Evolutionary conservation across 2,329 filamentous ascomycete genomes (phyloP).

Genomic region (Apiospora rasikravindrae): DNA sequence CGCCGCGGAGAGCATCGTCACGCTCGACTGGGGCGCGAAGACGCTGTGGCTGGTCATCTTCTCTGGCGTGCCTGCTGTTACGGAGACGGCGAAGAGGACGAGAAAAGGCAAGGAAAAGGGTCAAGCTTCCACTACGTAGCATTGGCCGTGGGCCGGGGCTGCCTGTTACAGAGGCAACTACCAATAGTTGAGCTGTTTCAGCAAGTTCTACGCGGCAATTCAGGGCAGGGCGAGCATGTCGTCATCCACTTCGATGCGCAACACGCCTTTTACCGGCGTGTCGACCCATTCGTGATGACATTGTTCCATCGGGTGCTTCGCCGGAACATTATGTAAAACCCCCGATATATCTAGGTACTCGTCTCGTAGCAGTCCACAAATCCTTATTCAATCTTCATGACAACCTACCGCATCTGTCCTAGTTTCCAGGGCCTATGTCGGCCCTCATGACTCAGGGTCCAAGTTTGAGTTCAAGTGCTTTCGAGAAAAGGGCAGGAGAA

Average conservation of each 20-base stretch:
- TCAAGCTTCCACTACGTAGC: background rate
- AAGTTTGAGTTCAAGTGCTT: background rate
- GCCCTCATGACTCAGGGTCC: background rate
- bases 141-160: background rate
- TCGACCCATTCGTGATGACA: constrained; percentile 1
- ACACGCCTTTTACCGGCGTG: background rate
- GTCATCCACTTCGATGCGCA: background rate
- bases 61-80: background rate
- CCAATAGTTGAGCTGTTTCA: background rate
- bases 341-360: background rate
- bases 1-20: background rate
- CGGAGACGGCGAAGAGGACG: background rate
- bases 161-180: background rate
- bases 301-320: background rate
- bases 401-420: background rate
- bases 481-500: background rate
- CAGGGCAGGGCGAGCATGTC: background rate
- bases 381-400: background rate
- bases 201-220: background rate
- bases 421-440: background rate
- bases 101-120: background rate
- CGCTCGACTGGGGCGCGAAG: constrained; percentile 27
- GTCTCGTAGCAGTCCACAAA: background rate
- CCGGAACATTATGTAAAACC: background rate
- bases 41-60: constrained; percentile 45